Percentiles rank a stretch among this genome's conserved stretches.
Evolutionary conservation across 2,329 filamentous ascomycete genomes (phyloP).

Genomic region (Plectosphaerella sp.): DNA sequence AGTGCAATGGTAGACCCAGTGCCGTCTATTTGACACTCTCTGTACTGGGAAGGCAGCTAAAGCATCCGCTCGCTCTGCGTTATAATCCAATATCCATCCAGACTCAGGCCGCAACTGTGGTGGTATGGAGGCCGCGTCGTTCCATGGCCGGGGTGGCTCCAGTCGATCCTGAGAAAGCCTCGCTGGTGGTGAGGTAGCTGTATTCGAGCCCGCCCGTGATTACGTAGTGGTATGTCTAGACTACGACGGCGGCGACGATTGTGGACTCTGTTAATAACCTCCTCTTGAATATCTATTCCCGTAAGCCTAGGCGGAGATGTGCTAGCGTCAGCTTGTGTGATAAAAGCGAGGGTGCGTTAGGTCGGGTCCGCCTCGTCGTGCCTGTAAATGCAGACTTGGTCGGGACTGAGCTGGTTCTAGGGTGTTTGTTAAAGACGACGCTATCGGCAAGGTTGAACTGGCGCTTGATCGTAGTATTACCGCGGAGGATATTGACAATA

Average conservation of each 20-base stretch:
- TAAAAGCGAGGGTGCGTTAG: slow-evolving; percentile 18
- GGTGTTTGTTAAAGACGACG: background rate
- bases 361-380: slow-evolving; percentile 5
- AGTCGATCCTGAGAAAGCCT: slow-evolving; percentile 32
- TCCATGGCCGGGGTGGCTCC: slow-evolving; percentile 16
- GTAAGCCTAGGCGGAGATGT: slow-evolving; percentile 36
- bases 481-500: background rate
- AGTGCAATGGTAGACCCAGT: too few species aligned
- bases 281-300: slow-evolving; percentile 31
- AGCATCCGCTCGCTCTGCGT: too few species aligned
- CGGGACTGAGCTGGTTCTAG: background rate
- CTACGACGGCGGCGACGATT: slow-evolving; percentile 35
- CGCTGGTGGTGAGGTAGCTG: slow-evolving; percentile 34
- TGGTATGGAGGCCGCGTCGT: too few species aligned
- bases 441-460: background rate
- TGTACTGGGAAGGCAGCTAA: too few species aligned
- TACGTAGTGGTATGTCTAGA: slow-evolving; percentile 47
- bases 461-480: background rate
- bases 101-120: too few species aligned
- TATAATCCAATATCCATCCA: too few species aligned
- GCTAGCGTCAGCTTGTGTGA: slow-evolving; percentile 38
- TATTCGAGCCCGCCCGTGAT: slow-evolving; percentile 38
- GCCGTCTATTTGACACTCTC: too few species aligned
- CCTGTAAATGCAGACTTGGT: slow-evolving; percentile 8
- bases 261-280: slow-evolving; percentile 25